These are phyloP conservation scores for Fusarium sulawesiense DNA, from an alignment of 2,329 filamentous ascomycete genomes.

Conservation along the genomic window DNA sequence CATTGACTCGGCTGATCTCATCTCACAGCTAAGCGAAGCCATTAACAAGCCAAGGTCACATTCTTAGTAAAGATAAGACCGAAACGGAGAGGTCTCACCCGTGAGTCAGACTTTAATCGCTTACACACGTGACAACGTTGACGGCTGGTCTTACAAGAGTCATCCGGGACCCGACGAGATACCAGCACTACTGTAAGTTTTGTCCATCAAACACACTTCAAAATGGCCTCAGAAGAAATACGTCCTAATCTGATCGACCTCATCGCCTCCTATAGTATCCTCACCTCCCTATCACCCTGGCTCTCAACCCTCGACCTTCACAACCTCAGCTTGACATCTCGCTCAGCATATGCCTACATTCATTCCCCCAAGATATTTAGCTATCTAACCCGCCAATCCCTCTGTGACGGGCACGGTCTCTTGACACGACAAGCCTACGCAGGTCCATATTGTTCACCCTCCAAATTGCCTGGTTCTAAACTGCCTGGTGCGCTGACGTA, in stretches of 20 bases:
- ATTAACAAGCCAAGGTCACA: background rate
- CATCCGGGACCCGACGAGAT: rapidly evolving
- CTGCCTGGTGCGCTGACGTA: background rate
- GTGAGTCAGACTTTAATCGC: background rate
- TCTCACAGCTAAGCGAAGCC: background rate
- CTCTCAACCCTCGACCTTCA: slow-evolving; percentile 33
- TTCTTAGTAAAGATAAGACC: background rate
- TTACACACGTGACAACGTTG: background rate
- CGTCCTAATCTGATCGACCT: background rate
- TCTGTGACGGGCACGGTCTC: slow-evolving; percentile 35
- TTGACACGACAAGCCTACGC: slow-evolving; percentile 11
- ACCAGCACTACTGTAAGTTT: too few species aligned
- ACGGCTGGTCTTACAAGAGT: rapidly evolving
- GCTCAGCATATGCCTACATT: slow-evolving; percentile 4
- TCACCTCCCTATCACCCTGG: slow-evolving; percentile 23
- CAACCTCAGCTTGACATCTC: slow-evolving; percentile 18
- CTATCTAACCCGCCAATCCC: slow-evolving; percentile 1
- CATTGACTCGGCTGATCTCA: background rate
- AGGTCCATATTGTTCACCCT: background rate
- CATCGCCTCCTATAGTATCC: slow-evolving; percentile 29
- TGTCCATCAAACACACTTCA: rapidly evolving
- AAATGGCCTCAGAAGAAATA: background rate
- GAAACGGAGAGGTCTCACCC: background rate
- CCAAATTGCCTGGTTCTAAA: background rate
- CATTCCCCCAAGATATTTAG: slow-evolving; percentile 5